Percentiles rank a stretch among this genome's conserved stretches.
phyloP scores from a whole-genome alignment of 192 early-diverging fungal genomes.

The Umbelopsis sp. region DNA sequence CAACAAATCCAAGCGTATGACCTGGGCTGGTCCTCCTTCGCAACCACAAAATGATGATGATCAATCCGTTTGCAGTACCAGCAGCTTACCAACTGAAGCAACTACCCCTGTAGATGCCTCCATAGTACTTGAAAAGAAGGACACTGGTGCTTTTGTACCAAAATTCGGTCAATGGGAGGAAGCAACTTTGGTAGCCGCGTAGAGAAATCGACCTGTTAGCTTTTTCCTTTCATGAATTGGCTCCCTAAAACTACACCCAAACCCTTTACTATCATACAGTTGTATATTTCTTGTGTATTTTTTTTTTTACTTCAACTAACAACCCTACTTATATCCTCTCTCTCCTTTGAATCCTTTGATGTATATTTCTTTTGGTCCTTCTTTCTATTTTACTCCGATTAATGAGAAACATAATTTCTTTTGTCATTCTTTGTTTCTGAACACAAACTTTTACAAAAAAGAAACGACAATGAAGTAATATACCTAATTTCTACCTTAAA shows the following conservation, averaged over 20 bases:
- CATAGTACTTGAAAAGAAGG: conserved; percentile 8
- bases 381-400: not conserved
- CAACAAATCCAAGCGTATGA: conserved; percentile 21
- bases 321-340: not conserved
- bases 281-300: not conserved
- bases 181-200: not conserved
- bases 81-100: conserved; percentile 12
- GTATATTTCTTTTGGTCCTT: conserved; percentile 13
- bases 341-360: not conserved
- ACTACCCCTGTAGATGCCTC: conserved; percentile 7
- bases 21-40: conserved; percentile 10
- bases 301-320: not conserved
- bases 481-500: conserved; percentile 1
- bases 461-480: conserved; percentile 1
- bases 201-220: not conserved
- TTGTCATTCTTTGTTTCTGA: not conserved
- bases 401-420: not conserved
- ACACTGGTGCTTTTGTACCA: conserved; percentile 7
- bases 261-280: conserved; percentile 1
- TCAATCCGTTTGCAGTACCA: conserved; percentile 15
- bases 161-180: conserved; percentile 13
- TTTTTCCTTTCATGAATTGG: not conserved
- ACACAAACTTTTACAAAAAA: not conserved
- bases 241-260: not conserved
- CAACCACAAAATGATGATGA: conserved; percentile 11